Evolutionary conservation across 1,284 basidiomycete species (phyloP).

Genomic region (Apiotrichum porosum): DNA sequence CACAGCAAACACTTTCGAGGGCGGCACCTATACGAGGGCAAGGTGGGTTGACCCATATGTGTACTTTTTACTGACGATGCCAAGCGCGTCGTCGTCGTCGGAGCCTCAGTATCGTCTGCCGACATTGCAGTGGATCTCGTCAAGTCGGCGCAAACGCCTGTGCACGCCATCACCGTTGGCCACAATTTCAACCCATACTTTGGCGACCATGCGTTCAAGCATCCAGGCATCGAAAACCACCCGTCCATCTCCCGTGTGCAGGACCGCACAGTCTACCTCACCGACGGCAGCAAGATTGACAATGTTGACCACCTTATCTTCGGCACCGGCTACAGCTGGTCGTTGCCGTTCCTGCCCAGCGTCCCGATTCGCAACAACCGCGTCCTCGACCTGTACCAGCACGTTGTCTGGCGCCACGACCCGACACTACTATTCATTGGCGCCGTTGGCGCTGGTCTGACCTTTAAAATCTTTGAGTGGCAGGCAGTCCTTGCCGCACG

Average conservation of each 20-base stretch:
- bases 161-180: conserved; percentile 5
- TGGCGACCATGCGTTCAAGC: conserved; percentile 6
- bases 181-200: conserved; percentile 8
- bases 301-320: conserved; percentile 13
- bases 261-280: conserved; percentile 2
- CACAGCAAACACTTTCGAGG: conserved; percentile 35
- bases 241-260: conserved; percentile 4
- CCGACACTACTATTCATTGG: conserved; percentile 52
- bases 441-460: conserved; percentile 28
- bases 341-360: conserved; percentile 8
- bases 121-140: conserved; percentile 14
- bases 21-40: not conserved
- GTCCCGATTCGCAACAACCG: conserved; percentile 51
- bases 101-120: conserved; percentile 5
- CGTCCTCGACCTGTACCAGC: conserved; percentile 52
- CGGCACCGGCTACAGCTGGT: conserved; percentile 12
- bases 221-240: conserved; percentile 3
- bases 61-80: too few species aligned
- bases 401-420: conserved; percentile 54
- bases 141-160: not conserved
- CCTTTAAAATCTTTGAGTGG: conserved; percentile 39
- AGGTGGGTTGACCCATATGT: too few species aligned
- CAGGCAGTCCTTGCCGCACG: conserved; percentile 33
- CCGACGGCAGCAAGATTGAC: conserved; percentile 2
- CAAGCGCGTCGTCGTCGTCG: conserved; percentile 12